Evolutionary conservation across 1,139 yeast species (phyloP).

Genomic region (Ashbya aceris): DNA sequence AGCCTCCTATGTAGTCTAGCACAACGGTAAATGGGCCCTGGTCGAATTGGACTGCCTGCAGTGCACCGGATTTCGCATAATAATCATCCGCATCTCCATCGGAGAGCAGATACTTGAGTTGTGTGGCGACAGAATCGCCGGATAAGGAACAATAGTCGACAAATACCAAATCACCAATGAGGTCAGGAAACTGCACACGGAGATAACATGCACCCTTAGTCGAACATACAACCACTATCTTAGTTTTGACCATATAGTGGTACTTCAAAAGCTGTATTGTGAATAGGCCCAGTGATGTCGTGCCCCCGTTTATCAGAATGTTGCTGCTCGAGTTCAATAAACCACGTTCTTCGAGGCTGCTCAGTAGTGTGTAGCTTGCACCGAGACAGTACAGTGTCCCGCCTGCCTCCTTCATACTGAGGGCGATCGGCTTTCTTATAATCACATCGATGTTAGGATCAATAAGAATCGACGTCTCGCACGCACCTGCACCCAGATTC

Average conservation of each 20-base stretch:
- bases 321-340: conserved; percentile 24
- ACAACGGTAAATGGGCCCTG: conserved; percentile 36
- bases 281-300: conserved; percentile 61
- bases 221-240: conserved; percentile 38
- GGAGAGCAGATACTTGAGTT: conserved; percentile 21
- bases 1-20: conserved; percentile 44
- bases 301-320: conserved; percentile 61
- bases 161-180: conserved; percentile 24
- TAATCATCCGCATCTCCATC: conserved; percentile 23
- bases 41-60: conserved; percentile 21
- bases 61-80: conserved; percentile 22
- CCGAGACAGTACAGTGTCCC: conserved; percentile 46
- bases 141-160: conserved; percentile 20
- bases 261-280: conserved; percentile 49
- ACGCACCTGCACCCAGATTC: conserved; percentile 40
- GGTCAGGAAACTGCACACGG: conserved; percentile 21
- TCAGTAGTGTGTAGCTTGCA: conserved; percentile 43
- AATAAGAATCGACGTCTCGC: conserved; percentile 42
- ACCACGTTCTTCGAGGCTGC: conserved; percentile 24
- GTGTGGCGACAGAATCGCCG: conserved; percentile 24
- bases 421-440: conserved; percentile 38
- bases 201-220: conserved; percentile 30
- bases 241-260: conserved; percentile 35
- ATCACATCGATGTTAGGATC: conserved; percentile 36
- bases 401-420: conserved; percentile 49